A percentile compares a stretch with the other conserved stretches of the same genome.
Conservation (phyloP, 2,329 filamentous ascomycete species). For the Neopestalotiopsis sp. region DNA sequence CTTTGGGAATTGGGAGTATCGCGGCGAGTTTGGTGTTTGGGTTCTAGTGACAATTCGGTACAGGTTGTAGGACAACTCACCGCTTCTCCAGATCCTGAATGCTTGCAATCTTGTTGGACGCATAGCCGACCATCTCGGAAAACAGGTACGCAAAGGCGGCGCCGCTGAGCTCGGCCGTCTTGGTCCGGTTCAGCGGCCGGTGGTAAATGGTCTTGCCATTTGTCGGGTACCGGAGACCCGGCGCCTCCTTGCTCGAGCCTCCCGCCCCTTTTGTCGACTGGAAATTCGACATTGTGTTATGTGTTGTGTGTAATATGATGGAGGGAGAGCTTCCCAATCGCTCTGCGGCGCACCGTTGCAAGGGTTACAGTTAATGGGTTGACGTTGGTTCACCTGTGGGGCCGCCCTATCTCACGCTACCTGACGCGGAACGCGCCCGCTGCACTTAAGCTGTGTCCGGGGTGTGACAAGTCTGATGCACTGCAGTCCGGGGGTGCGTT, state of each 20-base stretch:
- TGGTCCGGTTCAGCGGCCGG: slow-evolving; percentile 87
- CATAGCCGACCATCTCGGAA: slow-evolving; percentile 94
- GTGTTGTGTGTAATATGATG: slow-evolving; percentile 3
- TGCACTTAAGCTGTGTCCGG: not conserved
- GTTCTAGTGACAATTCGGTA: not conserved
- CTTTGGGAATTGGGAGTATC: not conserved
- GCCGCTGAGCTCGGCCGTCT: slow-evolving; percentile 87
- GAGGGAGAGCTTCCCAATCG: not conserved
- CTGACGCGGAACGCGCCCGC: slow-evolving; percentile 7
- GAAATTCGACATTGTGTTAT: slow-evolving; percentile 53
- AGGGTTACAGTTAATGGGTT: not conserved
- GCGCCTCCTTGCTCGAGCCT: slow-evolving; percentile 52
- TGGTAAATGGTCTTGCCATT: slow-evolving; percentile 99
- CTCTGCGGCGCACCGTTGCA: not conserved
- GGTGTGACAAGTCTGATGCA: not conserved
- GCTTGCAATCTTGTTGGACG: slow-evolving; percentile 86
- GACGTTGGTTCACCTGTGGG: not conserved
- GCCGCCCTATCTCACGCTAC: not conserved
- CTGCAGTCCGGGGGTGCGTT: not conserved
- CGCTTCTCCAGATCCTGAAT: slow-evolving; percentile 93
- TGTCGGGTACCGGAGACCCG: slow-evolving; percentile 82
- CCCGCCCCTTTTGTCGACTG: slow-evolving; percentile 49
- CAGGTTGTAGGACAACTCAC: slow-evolving; percentile 50
- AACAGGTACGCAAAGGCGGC: slow-evolving; percentile 96
- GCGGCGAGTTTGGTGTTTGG: not conserved